phyloP scores from a whole-genome alignment of 2,329 filamentous ascomycete genomes.

The Cladosporium colombiae region DNA sequence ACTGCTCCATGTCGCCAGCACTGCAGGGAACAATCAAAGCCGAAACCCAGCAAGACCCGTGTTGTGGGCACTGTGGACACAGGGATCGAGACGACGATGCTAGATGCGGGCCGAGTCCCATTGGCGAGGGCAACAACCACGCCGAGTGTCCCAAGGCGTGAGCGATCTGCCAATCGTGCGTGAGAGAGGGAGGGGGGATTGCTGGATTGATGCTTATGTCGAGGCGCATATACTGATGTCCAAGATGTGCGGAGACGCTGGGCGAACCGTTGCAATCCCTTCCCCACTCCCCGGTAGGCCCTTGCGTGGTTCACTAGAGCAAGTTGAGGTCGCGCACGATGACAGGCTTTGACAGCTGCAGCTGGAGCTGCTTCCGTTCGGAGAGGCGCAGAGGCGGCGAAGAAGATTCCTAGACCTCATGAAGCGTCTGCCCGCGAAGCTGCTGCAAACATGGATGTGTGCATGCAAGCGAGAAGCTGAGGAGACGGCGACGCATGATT shows the following conservation, averaged over 20 bases:
- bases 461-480: constrained; percentile 9
- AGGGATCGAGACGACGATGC: not conserved
- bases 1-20: constrained; percentile 8
- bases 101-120: constrained; percentile 2
- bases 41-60: constrained; percentile 13
- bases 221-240: constrained; percentile 11
- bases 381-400: not conserved
- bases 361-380: constrained; percentile 2
- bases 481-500: not conserved
- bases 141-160: constrained; percentile 15
- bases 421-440: not conserved
- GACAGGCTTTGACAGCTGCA: constrained; percentile 14
- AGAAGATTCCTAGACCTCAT: not conserved
- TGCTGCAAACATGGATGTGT: not conserved
- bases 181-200: not conserved
- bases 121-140: not conserved
- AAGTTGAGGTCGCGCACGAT: not conserved
- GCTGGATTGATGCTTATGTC: constrained; percentile 10
- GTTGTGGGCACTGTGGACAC: constrained; percentile 14
- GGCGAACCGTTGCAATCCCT: constrained; percentile 4
- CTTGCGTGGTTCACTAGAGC: constrained; percentile 12
- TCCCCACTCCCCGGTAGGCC: constrained; percentile 13
- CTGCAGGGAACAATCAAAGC: constrained; percentile 6
- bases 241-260: constrained; percentile 4
- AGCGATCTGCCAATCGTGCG: constrained; percentile 11